These are phyloP conservation scores for Buxus sempervirens DNA, from an alignment of 164 flowering plant genomes.

Conservation along the genomic window DNA sequence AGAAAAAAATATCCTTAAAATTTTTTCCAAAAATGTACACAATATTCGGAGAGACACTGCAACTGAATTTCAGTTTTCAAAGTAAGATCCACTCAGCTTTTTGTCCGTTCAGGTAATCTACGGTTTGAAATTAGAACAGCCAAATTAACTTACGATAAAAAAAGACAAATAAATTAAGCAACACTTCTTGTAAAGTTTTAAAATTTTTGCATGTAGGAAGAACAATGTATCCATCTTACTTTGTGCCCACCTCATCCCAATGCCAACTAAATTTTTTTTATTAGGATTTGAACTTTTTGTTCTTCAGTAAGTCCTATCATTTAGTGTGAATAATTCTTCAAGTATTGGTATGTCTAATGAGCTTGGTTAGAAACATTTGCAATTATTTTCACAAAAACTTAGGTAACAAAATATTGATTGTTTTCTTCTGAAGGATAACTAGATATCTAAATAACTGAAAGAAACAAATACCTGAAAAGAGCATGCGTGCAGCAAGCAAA, in stretches of 20 bases:
- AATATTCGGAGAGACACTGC: neutral
- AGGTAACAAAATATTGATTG: neutral
- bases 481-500: slow-evolving; percentile 90
- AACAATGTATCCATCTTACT: too few species aligned
- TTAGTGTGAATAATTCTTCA: neutral
- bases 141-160: too few species aligned
- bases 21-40: neutral
- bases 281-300: too few species aligned
- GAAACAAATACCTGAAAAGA: slow-evolving; percentile 56
- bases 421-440: neutral
- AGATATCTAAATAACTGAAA: neutral
- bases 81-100: too few species aligned
- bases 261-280: too few species aligned
- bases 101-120: too few species aligned
- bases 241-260: too few species aligned
- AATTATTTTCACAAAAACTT: neutral
- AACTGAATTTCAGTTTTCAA: too few species aligned
- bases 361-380: neutral
- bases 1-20: neutral
- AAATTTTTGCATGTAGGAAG: too few species aligned
- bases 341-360: neutral
- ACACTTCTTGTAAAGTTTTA: too few species aligned
- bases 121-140: too few species aligned
- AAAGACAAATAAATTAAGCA: too few species aligned
- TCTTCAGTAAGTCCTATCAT: neutral